Evolutionary conservation across 2,329 filamentous ascomycete genomes (phyloP), one percentile per base, ranked within the genome.

Genomic region (Biscogniauxia sp.): DNA sequence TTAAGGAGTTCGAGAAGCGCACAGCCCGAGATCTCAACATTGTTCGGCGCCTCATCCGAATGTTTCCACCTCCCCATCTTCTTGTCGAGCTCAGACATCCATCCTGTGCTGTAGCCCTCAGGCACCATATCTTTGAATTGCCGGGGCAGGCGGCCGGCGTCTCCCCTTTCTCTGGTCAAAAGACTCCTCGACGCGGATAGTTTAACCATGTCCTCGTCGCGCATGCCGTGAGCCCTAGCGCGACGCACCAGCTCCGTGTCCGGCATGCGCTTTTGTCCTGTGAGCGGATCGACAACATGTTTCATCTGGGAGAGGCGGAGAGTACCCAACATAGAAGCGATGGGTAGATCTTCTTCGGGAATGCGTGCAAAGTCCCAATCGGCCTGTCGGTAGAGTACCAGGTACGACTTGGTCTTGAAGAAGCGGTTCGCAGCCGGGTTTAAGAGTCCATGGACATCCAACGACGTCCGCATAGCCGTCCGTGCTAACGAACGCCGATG

Each of bases 331-430:
- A 64, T 1, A 0, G 72, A 76, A 0, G 9, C 17, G 3, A 71
- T 25, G 0, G 61, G 56, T 28, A 79, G 49, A 41, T 66, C 62
- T 28, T 64, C 61, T 49, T 78, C 75, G 0, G 75, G 73, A 9
- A 80, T 76, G 5, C 68, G 68, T 7, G 76, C 71, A 7, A 68
- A 45, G 26, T 75, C 65, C 76, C 76, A 80, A 6, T 70, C 65
- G 6, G 74, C 73, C 7, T 69, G 65, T 4, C 67, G 68, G 51
- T 70, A 76, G 0, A 71, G 25, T 5, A 69, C 26, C 5, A 78
- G 57, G n/a, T 66, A 60, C 0, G 77, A 74, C 56, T 75, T 77
- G 1, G 60, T 64, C 25, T 68, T 74, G 68, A 77, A 79, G 32
- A 71, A 68, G 2, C n/a, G 32, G 41, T 73, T 75, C 2, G n/a